Conservation (phyloP, 148 eudicot species). For the Rhododendron henanense region DNA sequence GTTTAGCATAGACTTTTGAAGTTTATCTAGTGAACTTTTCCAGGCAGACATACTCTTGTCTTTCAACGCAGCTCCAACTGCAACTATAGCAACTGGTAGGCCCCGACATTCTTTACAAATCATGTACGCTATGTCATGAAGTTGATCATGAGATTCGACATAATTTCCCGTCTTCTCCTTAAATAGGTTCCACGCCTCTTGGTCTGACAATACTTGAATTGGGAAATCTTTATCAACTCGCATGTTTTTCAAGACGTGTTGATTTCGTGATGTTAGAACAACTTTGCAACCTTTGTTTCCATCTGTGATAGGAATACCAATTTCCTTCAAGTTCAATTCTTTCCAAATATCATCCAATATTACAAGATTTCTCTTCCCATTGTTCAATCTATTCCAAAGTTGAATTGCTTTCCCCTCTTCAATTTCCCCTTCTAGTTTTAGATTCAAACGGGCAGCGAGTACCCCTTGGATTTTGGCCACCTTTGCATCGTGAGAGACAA, state of each 20-base stretch:
- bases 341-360: conserved; percentile 24
- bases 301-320: neutral
- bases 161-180: no score
- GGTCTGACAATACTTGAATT: neutral
- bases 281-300: conserved; percentile 11
- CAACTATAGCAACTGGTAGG: no score
- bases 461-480: neutral
- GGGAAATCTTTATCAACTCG: neutral
- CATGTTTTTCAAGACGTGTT: neutral
- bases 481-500: neutral
- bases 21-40: no score
- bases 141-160: no score
- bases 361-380: neutral
- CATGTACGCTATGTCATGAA: no score
- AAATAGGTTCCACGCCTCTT: no score
- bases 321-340: neutral
- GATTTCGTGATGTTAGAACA: conserved; percentile 12
- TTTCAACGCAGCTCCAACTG: no score
- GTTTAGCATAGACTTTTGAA: no score
- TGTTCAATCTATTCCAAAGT: conserved; percentile 6
- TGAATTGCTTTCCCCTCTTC: neutral
- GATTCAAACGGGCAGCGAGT: neutral
- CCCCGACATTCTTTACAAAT: no score
- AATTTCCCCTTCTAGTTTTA: neutral
- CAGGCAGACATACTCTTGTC: no score